These are phyloP conservation scores for Amauroascus verrucosus DNA, from an alignment of 2,329 filamentous ascomycete species.

Conservation along the genomic window DNA sequence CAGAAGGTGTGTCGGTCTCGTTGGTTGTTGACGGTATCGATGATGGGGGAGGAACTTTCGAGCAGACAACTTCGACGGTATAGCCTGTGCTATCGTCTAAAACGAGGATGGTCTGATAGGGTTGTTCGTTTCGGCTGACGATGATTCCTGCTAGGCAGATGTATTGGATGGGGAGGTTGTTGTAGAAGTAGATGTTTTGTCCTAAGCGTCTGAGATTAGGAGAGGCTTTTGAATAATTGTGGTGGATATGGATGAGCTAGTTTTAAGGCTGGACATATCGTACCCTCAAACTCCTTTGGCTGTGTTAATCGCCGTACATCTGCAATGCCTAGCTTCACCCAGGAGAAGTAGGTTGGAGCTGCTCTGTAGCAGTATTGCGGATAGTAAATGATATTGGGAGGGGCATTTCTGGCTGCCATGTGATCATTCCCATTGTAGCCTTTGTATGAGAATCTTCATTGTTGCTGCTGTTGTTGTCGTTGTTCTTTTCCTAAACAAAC, in stretches of 20 bases:
- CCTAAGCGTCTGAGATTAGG: conserved; percentile 27
- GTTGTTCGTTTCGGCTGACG: conserved; percentile 49
- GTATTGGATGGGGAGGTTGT: conserved; percentile 68
- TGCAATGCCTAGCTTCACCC: conserved; percentile 50
- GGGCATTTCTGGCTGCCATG: conserved; percentile 6
- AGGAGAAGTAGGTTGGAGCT: conserved; percentile 52
- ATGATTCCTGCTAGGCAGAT: conserved; percentile 61
- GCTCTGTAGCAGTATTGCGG: conserved; percentile 50
- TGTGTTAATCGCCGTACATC: conserved; percentile 46
- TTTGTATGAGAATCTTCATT: neutral
- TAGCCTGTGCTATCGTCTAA: conserved; percentile 53
- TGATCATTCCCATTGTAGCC: neutral
- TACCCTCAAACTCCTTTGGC: conserved; percentile 43
- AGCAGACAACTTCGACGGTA: conserved; percentile 46
- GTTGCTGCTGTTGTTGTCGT: neutral
- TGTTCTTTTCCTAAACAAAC: too few relatives aligned
- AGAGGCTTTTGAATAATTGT: neutral
- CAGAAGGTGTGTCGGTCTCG: neutral
- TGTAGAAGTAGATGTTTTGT: conserved; percentile 52
- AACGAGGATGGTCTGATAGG: conserved; percentile 43
- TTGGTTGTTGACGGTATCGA: too few relatives aligned
- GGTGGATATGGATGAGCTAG: too few relatives aligned
- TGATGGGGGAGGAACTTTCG: conserved; percentile 27
- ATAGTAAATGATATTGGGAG: conserved; percentile 34
- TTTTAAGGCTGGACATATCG: conserved; percentile 1